Conservation (phyloP, 2,329 filamentous ascomycete species). For the Botrytis tulipae region DNA sequence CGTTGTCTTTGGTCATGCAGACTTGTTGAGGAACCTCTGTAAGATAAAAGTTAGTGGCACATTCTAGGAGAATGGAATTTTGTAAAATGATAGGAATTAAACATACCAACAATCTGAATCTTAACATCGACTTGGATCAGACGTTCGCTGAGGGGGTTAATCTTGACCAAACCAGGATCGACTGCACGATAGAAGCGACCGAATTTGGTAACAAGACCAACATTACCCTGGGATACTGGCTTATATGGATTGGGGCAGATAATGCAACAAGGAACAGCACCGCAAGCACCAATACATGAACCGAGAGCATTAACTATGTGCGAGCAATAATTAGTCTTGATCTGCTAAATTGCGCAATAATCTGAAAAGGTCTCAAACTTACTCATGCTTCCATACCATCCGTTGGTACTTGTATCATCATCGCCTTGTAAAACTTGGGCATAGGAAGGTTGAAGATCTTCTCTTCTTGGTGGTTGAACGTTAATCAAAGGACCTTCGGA, state of each 20-base stretch:
- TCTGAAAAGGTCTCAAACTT: constrained; percentile 40
- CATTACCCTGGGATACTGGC: constrained; percentile 86
- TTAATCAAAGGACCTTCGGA: constrained; percentile 52
- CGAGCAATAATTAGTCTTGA: not conserved
- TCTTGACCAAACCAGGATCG: constrained; percentile 93
- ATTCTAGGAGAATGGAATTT: not conserved
- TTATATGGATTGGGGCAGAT: constrained; percentile 96
- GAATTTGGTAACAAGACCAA: constrained; percentile 94
- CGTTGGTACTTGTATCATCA: constrained; percentile 66
- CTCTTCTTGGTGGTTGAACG: constrained; percentile 76
- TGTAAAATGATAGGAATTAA: not conserved
- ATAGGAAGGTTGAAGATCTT: constrained; percentile 76
- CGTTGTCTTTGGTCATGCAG: constrained; percentile 99
- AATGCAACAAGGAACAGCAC: constrained; percentile 88
- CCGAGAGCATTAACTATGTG: constrained; percentile 69
- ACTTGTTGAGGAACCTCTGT: constrained; percentile 87
- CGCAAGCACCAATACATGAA: constrained; percentile 69
- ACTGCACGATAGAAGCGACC: constrained; percentile 93
- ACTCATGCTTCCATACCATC: constrained; percentile 91
- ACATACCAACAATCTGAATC: constrained; percentile 83
- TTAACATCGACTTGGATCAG: constrained; percentile 96
- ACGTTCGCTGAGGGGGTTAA: constrained; percentile 91
- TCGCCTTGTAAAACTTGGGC: constrained; percentile 61
- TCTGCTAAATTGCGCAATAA: not conserved
- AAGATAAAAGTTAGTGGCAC: not conserved